phyloP scores from a whole-genome alignment of 345 rosid genomes.

The Aquilaria malaccensis region DNA sequence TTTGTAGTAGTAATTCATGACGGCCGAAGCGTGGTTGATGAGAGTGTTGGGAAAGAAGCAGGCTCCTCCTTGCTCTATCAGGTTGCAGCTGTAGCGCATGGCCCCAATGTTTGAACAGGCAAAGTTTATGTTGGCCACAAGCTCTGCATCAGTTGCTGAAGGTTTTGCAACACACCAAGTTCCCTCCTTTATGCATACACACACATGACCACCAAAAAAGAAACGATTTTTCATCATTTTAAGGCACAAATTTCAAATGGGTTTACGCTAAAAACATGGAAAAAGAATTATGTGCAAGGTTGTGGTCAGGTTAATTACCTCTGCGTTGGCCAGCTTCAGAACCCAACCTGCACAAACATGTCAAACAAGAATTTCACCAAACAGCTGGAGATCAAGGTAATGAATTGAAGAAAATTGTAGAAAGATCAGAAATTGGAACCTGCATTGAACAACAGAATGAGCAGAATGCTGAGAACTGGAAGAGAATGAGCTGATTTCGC shows the following conservation, averaged over 20 bases:
- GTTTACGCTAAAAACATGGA: not conserved
- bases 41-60: conserved; percentile 3
- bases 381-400: not conserved
- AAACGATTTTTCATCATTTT: too few species aligned
- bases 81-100: not conserved
- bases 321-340: conserved; percentile 7
- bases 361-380: not conserved
- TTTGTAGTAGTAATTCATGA: conserved; percentile 9
- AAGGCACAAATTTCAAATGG: not conserved
- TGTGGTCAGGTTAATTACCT: not conserved
- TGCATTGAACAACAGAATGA: not conserved
- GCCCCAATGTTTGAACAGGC: not conserved
- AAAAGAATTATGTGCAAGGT: too few species aligned
- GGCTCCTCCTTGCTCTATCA: not conserved
- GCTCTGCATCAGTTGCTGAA: not conserved
- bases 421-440: not conserved
- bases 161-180: conserved; percentile 15
- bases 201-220: not conserved
- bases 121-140: not conserved
- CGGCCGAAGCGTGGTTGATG: conserved; percentile 12
- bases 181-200: not conserved
- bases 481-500: not conserved
- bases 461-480: conserved; percentile 6
- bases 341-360: conserved; percentile 3
- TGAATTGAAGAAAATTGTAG: not conserved